Percentiles rank a stretch among this genome's conserved stretches.
Conservation (phyloP, 495 filamentous ascomycete genomes). For the Neurospora discreta region DNA sequence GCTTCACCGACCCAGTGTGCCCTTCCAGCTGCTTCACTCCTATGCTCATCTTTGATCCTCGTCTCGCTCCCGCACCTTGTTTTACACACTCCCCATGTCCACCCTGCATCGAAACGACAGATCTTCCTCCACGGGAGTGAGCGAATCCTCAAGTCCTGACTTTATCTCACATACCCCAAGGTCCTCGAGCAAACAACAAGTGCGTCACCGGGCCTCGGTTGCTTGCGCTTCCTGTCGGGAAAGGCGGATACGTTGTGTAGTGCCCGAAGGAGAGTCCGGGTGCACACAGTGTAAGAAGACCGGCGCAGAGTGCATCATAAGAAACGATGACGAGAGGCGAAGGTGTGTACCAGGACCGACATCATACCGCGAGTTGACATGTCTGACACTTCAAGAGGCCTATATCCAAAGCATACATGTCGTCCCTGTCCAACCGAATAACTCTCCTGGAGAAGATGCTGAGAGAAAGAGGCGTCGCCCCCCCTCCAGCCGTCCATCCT, state of each 20-base stretch:
- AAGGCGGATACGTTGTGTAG: constrained; percentile 45
- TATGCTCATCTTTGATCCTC: background rate
- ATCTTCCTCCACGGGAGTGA: constrained; percentile 16
- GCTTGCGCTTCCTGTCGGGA: constrained; percentile 37
- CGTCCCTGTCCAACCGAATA: constrained; percentile 41
- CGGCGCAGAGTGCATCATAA: constrained; percentile 41
- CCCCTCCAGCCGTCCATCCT: constrained; percentile 40
- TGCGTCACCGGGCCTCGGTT: constrained; percentile 29
- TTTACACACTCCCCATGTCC: background rate
- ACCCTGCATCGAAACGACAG: constrained; percentile 10
- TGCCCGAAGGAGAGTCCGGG: constrained; percentile 36
- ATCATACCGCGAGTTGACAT: background rate
- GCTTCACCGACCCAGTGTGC: constrained; percentile 1
- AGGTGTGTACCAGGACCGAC: constrained; percentile 20
- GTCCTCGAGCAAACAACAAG: constrained; percentile 15
- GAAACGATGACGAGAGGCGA: constrained; percentile 45
- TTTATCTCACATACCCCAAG: constrained; percentile 12
- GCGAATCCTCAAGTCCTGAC: constrained; percentile 18
- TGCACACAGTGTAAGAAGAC: constrained; percentile 43
- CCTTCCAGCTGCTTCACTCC: background rate
- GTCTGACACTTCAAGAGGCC: constrained; percentile 24
- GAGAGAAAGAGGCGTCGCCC: constrained; percentile 33
- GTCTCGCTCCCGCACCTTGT: background rate
- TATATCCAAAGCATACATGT: constrained; percentile 47
- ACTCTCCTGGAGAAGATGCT: constrained; percentile 38